Conservation (phyloP, 2,329 filamentous ascomycete species). For the Nemania diffusa region DNA sequence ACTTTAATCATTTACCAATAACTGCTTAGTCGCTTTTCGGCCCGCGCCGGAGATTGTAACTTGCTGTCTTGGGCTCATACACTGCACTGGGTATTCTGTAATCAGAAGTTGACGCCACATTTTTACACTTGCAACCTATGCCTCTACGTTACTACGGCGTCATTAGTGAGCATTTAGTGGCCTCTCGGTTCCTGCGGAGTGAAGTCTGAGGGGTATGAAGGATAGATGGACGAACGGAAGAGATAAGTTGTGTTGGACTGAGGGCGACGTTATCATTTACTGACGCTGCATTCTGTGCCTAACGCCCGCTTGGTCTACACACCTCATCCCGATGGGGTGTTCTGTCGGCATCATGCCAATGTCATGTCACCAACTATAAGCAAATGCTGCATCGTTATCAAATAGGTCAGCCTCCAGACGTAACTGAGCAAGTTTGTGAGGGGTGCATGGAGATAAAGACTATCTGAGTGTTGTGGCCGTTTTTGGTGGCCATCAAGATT, state of each 20-base stretch:
- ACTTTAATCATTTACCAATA: not conserved
- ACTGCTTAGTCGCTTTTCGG: constrained; percentile 11
- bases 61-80: not conserved
- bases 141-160: not conserved
- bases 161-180: not conserved
- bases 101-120: not conserved
- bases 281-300: not conserved
- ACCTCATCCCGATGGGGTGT: not conserved
- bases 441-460: constrained; percentile 6
- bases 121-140: not conserved
- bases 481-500: not conserved
- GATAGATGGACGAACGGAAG: not conserved
- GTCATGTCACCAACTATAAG: not conserved
- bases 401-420: not conserved
- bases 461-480: not conserved
- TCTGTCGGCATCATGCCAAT: not conserved
- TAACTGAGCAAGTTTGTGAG: constrained; percentile 3
- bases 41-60: constrained; percentile 13
- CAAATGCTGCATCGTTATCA: constrained; percentile 4
- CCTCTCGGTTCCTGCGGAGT: not conserved
- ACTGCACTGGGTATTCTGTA: not conserved
- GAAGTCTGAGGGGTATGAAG: not conserved
- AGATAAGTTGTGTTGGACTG: not conserved
- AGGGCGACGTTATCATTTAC: not conserved
- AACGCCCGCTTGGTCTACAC: not conserved